Evolutionary conservation across 176 grass and related monocot species (phyloP), one percentile per base, ranked within the genome.

Genomic region (Poa pratensis): DNA sequence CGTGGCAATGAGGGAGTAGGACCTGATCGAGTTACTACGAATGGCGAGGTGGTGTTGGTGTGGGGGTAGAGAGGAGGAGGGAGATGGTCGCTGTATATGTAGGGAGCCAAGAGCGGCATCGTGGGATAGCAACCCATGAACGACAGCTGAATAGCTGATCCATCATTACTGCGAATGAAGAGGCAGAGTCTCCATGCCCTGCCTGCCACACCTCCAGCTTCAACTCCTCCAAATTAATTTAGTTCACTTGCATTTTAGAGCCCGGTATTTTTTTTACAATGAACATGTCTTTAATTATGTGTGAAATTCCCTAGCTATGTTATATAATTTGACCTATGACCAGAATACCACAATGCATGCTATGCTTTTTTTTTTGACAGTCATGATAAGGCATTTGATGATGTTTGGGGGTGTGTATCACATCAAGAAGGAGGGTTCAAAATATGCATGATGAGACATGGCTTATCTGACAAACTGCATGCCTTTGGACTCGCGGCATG

Each of bases 81-180:
- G 62, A 34, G 62, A 65, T 34, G 62, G 28, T 65, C 9, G 62
- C 62, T 65, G 62, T 65, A 65, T 65, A 65, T 65, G 61, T 64
- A 64, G 60, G 15, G 58, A 61, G 58, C 24, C 1, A 27, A 5
- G 60, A 17, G 61, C n/a, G n/a, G n/a, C n/a, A n/a, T n/a, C 5
- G 26, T 16, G 61, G 62, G 62, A 65, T 65, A 65, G 62, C 27
- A 32, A 65, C 62, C 62, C 62, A 65, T 65, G 27, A 65, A 65
- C 62, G 1, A 65, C 62, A 65, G 62, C 62, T 65, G 62, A 65
- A n/a, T n/a, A n/a, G n/a, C n/a, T n/a, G n/a, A 49, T 49, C 13
- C 7, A 9, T 8, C 43, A 45, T 45, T 11, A 45, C 10, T 45
- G 43, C 40, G 40, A 42, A 42, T 9, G 40, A 42, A 1, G 40